Conservation (phyloP, 345 rosid species). For the Nasturtium officinale region DNA sequence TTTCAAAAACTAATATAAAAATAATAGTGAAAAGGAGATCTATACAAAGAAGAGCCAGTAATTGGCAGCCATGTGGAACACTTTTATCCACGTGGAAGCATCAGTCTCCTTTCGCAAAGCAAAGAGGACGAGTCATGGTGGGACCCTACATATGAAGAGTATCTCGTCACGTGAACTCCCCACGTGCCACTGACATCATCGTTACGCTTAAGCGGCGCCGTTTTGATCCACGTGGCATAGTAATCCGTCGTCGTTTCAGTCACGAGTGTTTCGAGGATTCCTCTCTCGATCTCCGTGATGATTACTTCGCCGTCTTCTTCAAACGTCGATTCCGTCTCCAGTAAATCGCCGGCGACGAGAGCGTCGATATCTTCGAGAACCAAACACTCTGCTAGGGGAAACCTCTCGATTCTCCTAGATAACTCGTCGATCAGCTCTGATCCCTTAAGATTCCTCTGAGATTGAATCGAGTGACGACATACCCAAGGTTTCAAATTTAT, state of each 20-base stretch:
- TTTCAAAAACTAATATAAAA: constrained; percentile 23
- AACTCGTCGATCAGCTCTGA: constrained; percentile 47
- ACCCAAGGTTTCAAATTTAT: constrained; percentile 59
- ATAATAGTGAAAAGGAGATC: neutral
- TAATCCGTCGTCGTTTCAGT: constrained; percentile 54
- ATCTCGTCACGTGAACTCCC: constrained; percentile 73
- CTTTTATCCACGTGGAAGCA: constrained; percentile 45
- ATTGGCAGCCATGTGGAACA: constrained; percentile 2
- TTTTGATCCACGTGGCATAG: constrained; percentile 25
- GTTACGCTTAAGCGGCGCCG: constrained; percentile 34
- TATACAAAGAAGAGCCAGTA: constrained; percentile 35
- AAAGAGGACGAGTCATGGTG: constrained; percentile 40
- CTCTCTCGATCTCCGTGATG: constrained; percentile 59
- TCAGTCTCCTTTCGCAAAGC: constrained; percentile 28
- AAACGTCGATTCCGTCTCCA: constrained; percentile 27
- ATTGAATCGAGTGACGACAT: neutral
- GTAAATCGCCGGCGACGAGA: constrained; percentile 58
- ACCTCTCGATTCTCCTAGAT: constrained; percentile 45
- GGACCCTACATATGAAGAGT: constrained; percentile 43
- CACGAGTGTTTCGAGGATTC: constrained; percentile 53
- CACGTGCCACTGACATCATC: constrained; percentile 57
- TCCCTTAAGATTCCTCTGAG: constrained; percentile 35
- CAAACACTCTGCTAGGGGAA: constrained; percentile 56
- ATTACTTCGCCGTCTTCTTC: constrained; percentile 62
- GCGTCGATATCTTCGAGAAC: constrained; percentile 72